Percentiles rank a stretch among this genome's conserved stretches.
These are phyloP conservation scores for Phycomyces blakesleeanus DNA, from an alignment of 192 early-diverging fungal genomes.

Conservation along the genomic window DNA sequence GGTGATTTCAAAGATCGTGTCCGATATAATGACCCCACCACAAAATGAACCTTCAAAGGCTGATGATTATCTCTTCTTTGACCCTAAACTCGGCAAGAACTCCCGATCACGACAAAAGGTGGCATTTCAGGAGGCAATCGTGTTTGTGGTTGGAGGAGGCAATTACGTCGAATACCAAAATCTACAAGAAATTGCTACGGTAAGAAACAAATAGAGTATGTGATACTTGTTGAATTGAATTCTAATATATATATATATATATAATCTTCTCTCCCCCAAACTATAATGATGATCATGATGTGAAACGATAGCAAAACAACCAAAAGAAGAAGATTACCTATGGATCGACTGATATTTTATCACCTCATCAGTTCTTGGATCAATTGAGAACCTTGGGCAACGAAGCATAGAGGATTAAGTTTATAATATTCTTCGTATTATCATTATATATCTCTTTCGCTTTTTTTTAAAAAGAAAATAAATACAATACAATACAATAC, in stretches of 20 bases:
- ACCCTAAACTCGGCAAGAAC: conserved; percentile 74
- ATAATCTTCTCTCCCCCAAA: background rate
- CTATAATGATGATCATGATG: conserved; percentile 29
- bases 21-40: conserved; percentile 77
- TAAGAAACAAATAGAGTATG: conserved; percentile 22
- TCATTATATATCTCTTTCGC: no score
- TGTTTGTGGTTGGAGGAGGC: conserved; percentile 97
- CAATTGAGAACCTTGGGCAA: conserved; percentile 71
- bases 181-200: conserved; percentile 82
- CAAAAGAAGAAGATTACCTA: conserved; percentile 80
- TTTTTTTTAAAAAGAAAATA: no score
- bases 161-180: conserved; percentile 99
- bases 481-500: no score
- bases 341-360: conserved; percentile 89
- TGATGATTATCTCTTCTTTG: conserved; percentile 88
- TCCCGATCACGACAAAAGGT: conserved; percentile 44
- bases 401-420: background rate
- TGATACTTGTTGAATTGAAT: background rate
- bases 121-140: conserved; percentile 87
- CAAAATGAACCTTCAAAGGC: conserved; percentile 45
- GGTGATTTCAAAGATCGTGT: conserved; percentile 80
- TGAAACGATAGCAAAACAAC: conserved; percentile 40
- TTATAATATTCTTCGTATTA: no score
- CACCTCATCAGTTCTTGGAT: conserved; percentile 72
- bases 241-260: background rate